phyloP scores from a whole-genome alignment of 2,329 filamentous ascomycete species.

The Xylariales sp. region DNA sequence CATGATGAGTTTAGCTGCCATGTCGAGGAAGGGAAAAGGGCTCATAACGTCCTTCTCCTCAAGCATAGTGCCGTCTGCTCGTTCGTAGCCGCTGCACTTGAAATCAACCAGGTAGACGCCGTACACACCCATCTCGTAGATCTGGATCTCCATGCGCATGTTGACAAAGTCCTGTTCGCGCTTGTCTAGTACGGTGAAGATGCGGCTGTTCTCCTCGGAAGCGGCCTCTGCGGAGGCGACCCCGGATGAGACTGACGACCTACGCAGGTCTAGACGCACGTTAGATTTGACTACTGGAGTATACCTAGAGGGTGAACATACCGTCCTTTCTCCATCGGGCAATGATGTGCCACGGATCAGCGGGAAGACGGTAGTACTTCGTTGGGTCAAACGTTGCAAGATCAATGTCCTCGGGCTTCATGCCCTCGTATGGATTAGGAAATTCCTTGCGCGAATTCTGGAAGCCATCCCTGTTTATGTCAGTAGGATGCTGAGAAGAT shows the following conservation, averaged over 20 bases:
- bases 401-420: slow-evolving; percentile 25
- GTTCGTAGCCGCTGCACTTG: slow-evolving; percentile 96
- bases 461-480: slow-evolving; percentile 10
- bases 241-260: slow-evolving; percentile 25
- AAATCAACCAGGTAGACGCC: slow-evolving; percentile 96
- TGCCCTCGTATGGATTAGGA: slow-evolving; percentile 24
- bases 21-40: slow-evolving; percentile 92
- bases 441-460: slow-evolving; percentile 16
- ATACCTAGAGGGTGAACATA: no score
- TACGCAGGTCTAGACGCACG: slow-evolving; percentile 35
- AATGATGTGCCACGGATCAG: slow-evolving; percentile 91
- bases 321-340: slow-evolving; percentile 84
- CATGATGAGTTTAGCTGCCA: slow-evolving; percentile 87
- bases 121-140: slow-evolving; percentile 90
- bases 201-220: slow-evolving; percentile 36
- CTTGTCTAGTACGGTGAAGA: slow-evolving; percentile 37
- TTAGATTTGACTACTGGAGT: no score
- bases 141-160: slow-evolving; percentile 92
- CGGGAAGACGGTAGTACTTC: slow-evolving; percentile 75
- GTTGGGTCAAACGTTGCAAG: slow-evolving; percentile 43
- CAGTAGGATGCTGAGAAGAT: slow-evolving; percentile 4
- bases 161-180: slow-evolving; percentile 67
- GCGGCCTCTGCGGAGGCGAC: slow-evolving; percentile 26
- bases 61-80: slow-evolving; percentile 63
- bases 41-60: slow-evolving; percentile 95